Evolutionary conservation across 352 stramenopile genomes (phyloP), one percentile per base, ranked within the genome.

Genomic region (Phytophthora niederhauseri): DNA sequence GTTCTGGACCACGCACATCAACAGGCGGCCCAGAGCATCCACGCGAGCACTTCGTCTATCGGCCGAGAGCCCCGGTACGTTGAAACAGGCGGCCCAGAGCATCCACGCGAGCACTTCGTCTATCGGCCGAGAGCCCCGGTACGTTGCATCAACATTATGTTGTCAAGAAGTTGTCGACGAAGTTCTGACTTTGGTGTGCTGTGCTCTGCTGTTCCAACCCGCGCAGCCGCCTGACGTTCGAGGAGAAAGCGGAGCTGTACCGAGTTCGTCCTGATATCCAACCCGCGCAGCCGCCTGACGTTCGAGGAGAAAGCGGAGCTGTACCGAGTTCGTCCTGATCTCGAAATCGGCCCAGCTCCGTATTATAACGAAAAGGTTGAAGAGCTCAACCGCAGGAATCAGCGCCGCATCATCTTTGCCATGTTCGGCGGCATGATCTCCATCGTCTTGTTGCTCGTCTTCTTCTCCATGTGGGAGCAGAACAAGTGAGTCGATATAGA

Each of bases 181-280:
- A n/a, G 45, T 9, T 52, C 46, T 52, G 46, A 52, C 46, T 15
- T 11, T 51, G 45, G 46, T 49, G 19, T 8, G 9, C 15, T 28
- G 26, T 52, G 46, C n/a, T 28, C 4, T 49, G 19, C 46, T 52
- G 19, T 52, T 19, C 19, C 7, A 17, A 24, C 36, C 24, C 28
- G 15, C 45, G 22, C 55, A 92, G 87, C 43, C 79, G 89, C 12
- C 62, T 96, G 55, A 95, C 89, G 17, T 68, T 82, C 17, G 84
- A 93, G 75, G 89, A 96, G 69, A 93, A 91, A 66, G 81, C 86
- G 49, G 89, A 91, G 58, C 77, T 96, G 36, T 96, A 96, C 68
- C 86, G 82, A 70, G 53, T 92, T 55, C 89, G 89, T 6, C 89
- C 89, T 20, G 89, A 96, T 57, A n/a, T n/a, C 19, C 7, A 15